Conservation (phyloP, 2,329 filamentous ascomycete species). For the Clonostachys solani region DNA sequence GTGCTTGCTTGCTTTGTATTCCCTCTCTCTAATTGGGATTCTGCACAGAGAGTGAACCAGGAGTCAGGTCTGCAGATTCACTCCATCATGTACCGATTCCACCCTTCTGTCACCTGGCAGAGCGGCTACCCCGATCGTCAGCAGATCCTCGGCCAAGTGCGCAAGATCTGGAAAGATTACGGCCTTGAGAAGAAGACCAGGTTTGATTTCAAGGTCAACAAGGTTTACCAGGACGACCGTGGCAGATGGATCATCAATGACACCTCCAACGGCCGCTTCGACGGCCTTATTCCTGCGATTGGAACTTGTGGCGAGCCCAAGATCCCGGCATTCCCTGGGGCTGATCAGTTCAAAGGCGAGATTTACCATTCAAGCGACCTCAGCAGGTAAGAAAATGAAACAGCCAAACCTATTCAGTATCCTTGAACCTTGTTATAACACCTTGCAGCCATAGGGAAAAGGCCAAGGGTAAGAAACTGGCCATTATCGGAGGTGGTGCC, state of each 20-base stretch:
- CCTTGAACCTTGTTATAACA: neutral
- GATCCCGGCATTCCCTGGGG: constrained; percentile 65
- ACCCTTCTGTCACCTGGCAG: constrained; percentile 72
- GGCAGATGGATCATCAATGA: constrained; percentile 79
- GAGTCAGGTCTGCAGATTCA: constrained; percentile 82
- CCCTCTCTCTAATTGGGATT: neutral
- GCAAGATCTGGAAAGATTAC: constrained; percentile 71
- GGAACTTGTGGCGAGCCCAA: constrained; percentile 79
- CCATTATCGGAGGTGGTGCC: constrained; percentile 75
- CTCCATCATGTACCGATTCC: constrained; percentile 83
- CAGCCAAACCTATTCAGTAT: neutral
- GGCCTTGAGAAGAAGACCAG: constrained; percentile 64
- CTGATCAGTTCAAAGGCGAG: constrained; percentile 66
- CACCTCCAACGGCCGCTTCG: constrained; percentile 64
- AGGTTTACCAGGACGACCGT: constrained; percentile 62
- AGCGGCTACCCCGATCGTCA: constrained; percentile 73
- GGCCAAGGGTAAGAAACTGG: constrained; percentile 69
- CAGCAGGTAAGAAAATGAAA: constrained; percentile 42
- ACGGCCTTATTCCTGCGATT: constrained; percentile 73
- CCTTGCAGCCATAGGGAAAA: constrained; percentile 42
- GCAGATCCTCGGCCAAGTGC: constrained; percentile 71
- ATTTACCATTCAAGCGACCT: constrained; percentile 74
- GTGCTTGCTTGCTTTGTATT: no score
- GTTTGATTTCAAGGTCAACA: constrained; percentile 67
- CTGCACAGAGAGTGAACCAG: constrained; percentile 67